Base-by-base conservation (phyloP, 2,329 filamentous ascomycete genomes). In the Paracorniculantispora psalliotae region DNA sequence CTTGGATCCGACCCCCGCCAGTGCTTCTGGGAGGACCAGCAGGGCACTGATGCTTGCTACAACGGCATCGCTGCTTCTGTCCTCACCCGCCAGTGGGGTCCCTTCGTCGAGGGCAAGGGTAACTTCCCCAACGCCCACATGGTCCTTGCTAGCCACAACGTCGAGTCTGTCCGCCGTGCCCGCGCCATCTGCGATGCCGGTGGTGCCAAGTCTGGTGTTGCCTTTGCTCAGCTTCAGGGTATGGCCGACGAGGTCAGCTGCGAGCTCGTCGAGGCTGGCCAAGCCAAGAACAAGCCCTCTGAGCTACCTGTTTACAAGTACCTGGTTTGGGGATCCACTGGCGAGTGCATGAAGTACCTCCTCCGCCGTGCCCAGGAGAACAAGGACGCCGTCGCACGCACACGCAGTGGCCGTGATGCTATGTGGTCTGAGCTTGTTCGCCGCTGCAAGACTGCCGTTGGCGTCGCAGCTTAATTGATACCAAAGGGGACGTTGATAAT, bases 211-310 rank as follows among this genome's bases (percentile, higher is more conserved):
- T 73, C 72, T 0, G 69, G 70, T 25, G 67, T 77, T 46, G 71
- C 73, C 0, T 78, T 76, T 49, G 77, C 89, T 2, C 92, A 97
- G 75, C 82, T 97, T 1, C 89, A 93, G 77, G 92, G 93, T 43
- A 97, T 97, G 93, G 93, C 93, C 1, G 93, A 97, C 66, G 92
- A 97, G 70, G 86, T 97, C 55, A 91, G 88, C 70, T 87, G 84
- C 69, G 83, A 85, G 69, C 73, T 87, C 15, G 72, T 75, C 33
- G 71, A 75, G 62, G 72, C 73, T 10, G 67, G 69, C 56, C 67
- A 68, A 55, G 64, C 63, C 19, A 57, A 61, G 55, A 64, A n/a
- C n/a, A n/a, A 64, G 58, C 61, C 64, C 10, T 57, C 65, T 15
- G 61, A 65, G 8, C 76, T 89, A 43, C 80, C 88, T 19, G 87